A percentile compares a stretch with the other conserved stretches of the same genome.
phyloP scores from a whole-genome alignment of 1,284 basidiomycete genomes.

The Fomitopsis betulina region DNA sequence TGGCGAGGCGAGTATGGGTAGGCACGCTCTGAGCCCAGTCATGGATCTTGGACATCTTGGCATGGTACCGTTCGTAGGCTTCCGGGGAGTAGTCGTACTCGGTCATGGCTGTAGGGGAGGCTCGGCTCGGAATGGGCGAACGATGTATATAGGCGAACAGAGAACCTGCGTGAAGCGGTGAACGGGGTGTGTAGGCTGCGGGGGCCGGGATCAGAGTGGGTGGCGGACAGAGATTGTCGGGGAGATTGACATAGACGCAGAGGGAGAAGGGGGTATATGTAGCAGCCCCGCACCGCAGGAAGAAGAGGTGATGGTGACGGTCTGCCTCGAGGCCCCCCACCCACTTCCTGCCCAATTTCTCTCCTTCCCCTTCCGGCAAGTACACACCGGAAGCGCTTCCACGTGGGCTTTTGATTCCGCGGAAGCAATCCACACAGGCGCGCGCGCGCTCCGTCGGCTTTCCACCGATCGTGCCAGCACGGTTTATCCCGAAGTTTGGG shows the following conservation, averaged over 20 bases:
- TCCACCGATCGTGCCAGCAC: not conserved
- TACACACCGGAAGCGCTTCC: not conserved
- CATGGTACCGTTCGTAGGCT: conserved; percentile 39
- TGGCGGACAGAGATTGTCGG: not conserved
- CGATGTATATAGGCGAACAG: not conserved
- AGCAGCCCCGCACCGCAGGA: not conserved
- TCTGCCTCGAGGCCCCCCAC: not conserved
- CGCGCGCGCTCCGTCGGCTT: not conserved
- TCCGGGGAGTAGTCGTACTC: conserved; percentile 55
- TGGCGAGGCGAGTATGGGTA: conserved; percentile 15
- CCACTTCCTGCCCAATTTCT: not conserved
- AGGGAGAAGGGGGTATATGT: conserved; percentile 4
- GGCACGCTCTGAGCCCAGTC: conserved; percentile 33
- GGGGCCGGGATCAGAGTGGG: not conserved
- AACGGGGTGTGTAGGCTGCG: not conserved
- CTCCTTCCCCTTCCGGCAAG: not conserved
- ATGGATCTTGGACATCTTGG: conserved; percentile 37
- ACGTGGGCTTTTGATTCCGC: not conserved
- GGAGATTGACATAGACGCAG: conserved; percentile 8
- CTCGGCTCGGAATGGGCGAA: not conserved
- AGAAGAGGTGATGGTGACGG: not conserved
- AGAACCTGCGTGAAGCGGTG: not conserved
- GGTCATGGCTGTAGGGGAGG: conserved; percentile 32
- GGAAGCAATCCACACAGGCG: not conserved
- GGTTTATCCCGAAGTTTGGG: too few relatives aligned